Evolutionary conservation across 305 asterid species (phyloP).

Genomic region (Plantago lanceolata): DNA sequence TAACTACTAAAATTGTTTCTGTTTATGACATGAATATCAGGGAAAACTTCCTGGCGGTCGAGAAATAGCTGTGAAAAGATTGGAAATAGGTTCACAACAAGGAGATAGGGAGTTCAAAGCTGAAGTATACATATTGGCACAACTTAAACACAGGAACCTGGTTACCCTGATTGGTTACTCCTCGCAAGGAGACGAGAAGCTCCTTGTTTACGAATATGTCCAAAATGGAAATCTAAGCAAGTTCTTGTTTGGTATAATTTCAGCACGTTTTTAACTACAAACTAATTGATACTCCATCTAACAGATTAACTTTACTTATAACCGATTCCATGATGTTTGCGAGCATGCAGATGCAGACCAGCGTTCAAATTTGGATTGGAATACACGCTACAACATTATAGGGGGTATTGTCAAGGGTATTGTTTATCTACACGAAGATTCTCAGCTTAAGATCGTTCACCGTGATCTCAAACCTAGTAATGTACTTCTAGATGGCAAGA

Average conservation of each 20-base stretch:
- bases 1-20: not conserved
- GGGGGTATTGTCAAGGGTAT: not conserved
- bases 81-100: not conserved
- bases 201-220: conserved; percentile 2
- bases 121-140: not conserved
- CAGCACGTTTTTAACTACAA: not conserved
- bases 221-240: conserved; percentile 1
- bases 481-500: too few species aligned
- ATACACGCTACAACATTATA: conserved; percentile 6
- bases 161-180: conserved; percentile 4
- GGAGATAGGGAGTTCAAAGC: conserved; percentile 1
- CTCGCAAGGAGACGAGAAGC: not conserved
- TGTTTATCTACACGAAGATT: too few species aligned
- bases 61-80: conserved; percentile 7
- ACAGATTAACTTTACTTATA: too few species aligned
- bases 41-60: not conserved
- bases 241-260: not conserved
- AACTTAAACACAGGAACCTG: conserved; percentile 1
- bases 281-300: too few species aligned
- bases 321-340: not conserved
- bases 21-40: not conserved
- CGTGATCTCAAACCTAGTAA: too few species aligned
- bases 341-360: not conserved
- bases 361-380: conserved; percentile 6
- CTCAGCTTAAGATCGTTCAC: too few species aligned